phyloP scores from a whole-genome alignment of 768 basidiomycete species.

The Cyclocybe aegerita region DNA sequence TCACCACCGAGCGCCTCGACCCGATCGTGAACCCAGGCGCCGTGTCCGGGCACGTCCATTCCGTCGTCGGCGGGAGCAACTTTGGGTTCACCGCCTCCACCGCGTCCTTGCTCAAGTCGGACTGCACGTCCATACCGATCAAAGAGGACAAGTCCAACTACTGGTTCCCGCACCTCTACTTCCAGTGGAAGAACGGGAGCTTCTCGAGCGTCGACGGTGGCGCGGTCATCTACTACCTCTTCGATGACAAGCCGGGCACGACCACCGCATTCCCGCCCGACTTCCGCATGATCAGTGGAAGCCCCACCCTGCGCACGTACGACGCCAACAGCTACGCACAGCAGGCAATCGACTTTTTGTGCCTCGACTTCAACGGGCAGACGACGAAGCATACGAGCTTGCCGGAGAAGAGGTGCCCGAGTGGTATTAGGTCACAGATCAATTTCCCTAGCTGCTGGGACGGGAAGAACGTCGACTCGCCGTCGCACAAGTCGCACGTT shows the following conservation, averaged over 20 bases:
- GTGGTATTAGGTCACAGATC: slow-evolving; percentile 39
- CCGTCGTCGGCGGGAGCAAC: slow-evolving; percentile 40
- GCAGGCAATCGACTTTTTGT: slow-evolving; percentile 34
- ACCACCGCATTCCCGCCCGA: slow-evolving; percentile 36
- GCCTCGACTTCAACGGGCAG: slow-evolving; percentile 32
- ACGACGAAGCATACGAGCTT: slow-evolving; percentile 28
- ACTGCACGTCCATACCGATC: slow-evolving; percentile 43
- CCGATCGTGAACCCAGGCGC: slow-evolving; percentile 41
- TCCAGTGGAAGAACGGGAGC: slow-evolving; percentile 37
- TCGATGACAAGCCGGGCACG: slow-evolving; percentile 31
- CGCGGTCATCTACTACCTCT: slow-evolving; percentile 40
- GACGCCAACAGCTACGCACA: slow-evolving; percentile 34
- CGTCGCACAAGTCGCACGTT: slow-evolving; percentile 41
- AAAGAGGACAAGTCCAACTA: slow-evolving; percentile 40
- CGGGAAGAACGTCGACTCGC: slow-evolving; percentile 38
- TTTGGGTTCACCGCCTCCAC: slow-evolving; percentile 36
- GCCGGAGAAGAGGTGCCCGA: slow-evolving; percentile 31
- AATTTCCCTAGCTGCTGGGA: slow-evolving; percentile 46
- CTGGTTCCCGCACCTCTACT: slow-evolving; percentile 40
- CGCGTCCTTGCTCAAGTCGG: slow-evolving; percentile 31
- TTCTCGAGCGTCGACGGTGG: slow-evolving; percentile 32
- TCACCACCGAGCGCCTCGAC: slow-evolving; percentile 42
- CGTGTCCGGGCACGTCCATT: slow-evolving; percentile 33
- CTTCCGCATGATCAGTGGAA: slow-evolving; percentile 45
- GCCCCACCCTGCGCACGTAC: slow-evolving; percentile 3